A percentile compares a stretch with the other conserved stretches of the same genome.
phyloP scores from a whole-genome alignment of 371 early-diverging fungal genomes.

The Mucor sp. region DNA sequence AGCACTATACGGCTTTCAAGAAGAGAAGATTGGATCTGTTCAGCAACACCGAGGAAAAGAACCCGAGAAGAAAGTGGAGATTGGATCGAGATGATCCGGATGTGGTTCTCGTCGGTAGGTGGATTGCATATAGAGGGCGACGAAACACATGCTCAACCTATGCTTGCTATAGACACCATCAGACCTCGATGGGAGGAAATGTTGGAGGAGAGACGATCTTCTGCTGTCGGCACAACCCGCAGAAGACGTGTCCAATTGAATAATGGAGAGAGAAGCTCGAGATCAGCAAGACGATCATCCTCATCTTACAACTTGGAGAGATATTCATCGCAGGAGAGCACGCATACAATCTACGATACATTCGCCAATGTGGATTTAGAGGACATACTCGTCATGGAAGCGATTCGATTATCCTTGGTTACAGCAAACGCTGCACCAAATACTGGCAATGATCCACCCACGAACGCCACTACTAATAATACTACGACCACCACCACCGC shows the following conservation, averaged over 20 bases:
- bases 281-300: not conserved
- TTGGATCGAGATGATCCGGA: slow-evolving; percentile 31
- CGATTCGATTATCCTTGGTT: slow-evolving; percentile 62
- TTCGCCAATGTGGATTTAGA: slow-evolving; percentile 63
- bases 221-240: slow-evolving; percentile 15
- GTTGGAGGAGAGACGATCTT: slow-evolving; percentile 11
- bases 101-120: slow-evolving; percentile 34
- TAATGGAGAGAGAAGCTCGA: not conserved
- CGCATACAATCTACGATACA: slow-evolving; percentile 13
- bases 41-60: not conserved
- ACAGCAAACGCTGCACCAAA: not conserved
- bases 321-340: not conserved
- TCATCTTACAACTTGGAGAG: not conserved
- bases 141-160: not conserved
- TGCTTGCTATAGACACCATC: slow-evolving; percentile 9
- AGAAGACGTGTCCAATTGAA: slow-evolving; percentile 16
- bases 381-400: slow-evolving; percentile 84
- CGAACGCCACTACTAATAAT: not conserved
- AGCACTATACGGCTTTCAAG: slow-evolving; percentile 22
- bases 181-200: slow-evolving; percentile 24
- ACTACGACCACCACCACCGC: not conserved
- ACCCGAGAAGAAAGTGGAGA: slow-evolving; percentile 14
- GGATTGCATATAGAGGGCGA: not conserved
- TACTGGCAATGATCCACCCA: not conserved
- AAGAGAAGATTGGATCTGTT: slow-evolving; percentile 20